Evolutionary conservation across 768 basidiomycete species (phyloP), one percentile per base, ranked within the genome.

Genomic region (Russula earlei): DNA sequence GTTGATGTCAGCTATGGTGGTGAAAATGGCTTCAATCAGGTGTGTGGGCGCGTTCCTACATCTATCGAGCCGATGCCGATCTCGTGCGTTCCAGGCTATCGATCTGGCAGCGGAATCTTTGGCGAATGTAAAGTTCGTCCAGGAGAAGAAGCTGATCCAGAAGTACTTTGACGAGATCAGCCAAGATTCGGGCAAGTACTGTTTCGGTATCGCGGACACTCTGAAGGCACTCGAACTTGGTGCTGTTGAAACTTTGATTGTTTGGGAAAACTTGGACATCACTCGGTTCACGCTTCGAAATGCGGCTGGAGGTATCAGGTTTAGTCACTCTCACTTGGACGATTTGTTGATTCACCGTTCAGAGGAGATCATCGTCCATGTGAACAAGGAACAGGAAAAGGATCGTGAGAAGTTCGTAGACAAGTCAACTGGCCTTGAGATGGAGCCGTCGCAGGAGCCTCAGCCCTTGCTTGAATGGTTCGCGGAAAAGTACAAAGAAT

Each of bases 161-260:
- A 87, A 82, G 69, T 98, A 97, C 76, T 99, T 99, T 68, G 95
- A 98, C 66, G 96, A 99, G 73, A 99, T 99, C 73, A 95, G 93
- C 64, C 89, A 91, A 68, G 96, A 99, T 66, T 92, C 91, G 34
- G 90, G 83, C 65, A 90, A 85, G 70, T 97, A 95, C 74, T 96
- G 94, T 74, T 98, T 95, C 69, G 96, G 96, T 72, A 83, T 99
- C 59, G 91, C 91, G 15, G 96, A 99, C 67, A 98, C 95, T 1
- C 79, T 99, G 61, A 96, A 95, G 69, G 91, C 87, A 15, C 81
- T 99, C 47, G 96, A 99, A 66, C 82, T 99, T 49, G 96, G 96
- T 61, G 85, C 96, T 15, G 90, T 94, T 42, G 96, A 99, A 74
- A 98, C 94, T 2, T 75, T 99, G 62, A 88, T 99, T 65, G 95